phyloP scores from a whole-genome alignment of 129 eudicot genomes.

The Flaveria linearis region DNA sequence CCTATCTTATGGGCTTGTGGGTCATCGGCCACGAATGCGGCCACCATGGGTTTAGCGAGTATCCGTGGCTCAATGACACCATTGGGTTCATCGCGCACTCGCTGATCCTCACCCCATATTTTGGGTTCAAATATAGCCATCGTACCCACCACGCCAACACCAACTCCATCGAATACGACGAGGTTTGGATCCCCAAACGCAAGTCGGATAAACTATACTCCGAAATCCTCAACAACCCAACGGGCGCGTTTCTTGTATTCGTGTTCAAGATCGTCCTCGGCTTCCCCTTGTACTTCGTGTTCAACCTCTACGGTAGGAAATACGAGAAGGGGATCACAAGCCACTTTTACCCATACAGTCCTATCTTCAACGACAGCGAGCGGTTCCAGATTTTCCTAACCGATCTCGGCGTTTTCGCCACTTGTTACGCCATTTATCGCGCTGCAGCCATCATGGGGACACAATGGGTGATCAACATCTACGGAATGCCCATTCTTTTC shows the following conservation, averaged over 20 bases:
- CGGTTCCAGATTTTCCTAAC: constrained; percentile 35
- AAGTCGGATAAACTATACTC: constrained; percentile 25
- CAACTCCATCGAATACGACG: constrained; percentile 50
- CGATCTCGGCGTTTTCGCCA: constrained; percentile 34
- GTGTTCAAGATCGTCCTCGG: constrained; percentile 36
- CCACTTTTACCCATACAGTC: constrained; percentile 42
- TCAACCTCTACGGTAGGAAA: constrained; percentile 30
- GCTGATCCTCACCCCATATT: constrained; percentile 35
- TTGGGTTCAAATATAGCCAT: constrained; percentile 39
- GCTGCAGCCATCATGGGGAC: constrained; percentile 18
- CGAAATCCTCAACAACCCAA: constrained; percentile 34
- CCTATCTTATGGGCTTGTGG: constrained; percentile 35
- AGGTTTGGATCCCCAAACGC: constrained; percentile 48
- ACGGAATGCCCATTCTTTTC: constrained; percentile 38
- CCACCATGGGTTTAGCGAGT: constrained; percentile 42
- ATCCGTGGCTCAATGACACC: constrained; percentile 39
- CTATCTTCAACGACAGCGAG: constrained; percentile 38
- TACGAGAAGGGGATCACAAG: constrained; percentile 35
- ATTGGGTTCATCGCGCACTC: constrained; percentile 39
- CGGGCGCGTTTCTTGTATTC: constrained; percentile 28
- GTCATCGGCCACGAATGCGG: constrained; percentile 46
- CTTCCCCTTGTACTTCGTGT: constrained; percentile 34
- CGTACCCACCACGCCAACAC: constrained; percentile 60
- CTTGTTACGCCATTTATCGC: constrained; percentile 15
- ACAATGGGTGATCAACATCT: constrained; percentile 32